Conservation (phyloP, 352 stramenopile species). For the Globisporangium middletonii region DNA sequence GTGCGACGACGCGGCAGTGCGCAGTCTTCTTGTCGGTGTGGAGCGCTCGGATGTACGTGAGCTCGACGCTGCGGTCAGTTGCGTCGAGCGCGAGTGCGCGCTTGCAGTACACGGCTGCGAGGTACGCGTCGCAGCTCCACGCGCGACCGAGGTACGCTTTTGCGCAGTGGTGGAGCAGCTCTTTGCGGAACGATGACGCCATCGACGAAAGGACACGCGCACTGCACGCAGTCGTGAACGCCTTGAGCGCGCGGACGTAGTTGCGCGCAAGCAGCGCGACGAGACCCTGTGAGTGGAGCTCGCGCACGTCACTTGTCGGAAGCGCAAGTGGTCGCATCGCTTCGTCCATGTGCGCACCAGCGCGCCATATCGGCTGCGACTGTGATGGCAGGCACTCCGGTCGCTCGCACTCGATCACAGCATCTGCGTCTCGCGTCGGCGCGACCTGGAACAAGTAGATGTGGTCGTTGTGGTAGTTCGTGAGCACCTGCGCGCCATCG, state of each 20-base stretch:
- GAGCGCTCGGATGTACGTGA: constrained; percentile 60
- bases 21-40: constrained; percentile 27
- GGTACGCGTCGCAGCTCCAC: constrained; percentile 64
- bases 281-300: constrained; percentile 22
- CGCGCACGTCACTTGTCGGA: constrained; percentile 16
- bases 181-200: constrained; percentile 32
- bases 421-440: constrained; percentile 9
- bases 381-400: constrained; percentile 1
- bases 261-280: constrained; percentile 23
- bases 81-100: constrained; percentile 49
- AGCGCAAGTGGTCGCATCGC: constrained; percentile 2
- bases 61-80: constrained; percentile 34
- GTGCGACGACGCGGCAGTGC: constrained; percentile 36
- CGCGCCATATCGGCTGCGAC: constrained; percentile 20
- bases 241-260: constrained; percentile 32
- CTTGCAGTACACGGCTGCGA: constrained; percentile 61
- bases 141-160: constrained; percentile 57
- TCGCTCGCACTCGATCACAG: constrained; percentile 4
- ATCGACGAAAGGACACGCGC: constrained; percentile 10
- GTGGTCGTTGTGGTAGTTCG: constrained; percentile 84
- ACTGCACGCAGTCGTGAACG: constrained; percentile 30
- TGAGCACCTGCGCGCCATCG: constrained; percentile 58
- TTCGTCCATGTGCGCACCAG: constrained; percentile 23
- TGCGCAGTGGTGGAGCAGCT: constrained; percentile 51
- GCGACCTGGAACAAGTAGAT: constrained; percentile 73